A percentile compares a stretch with the other conserved stretches of the same genome.
These are phyloP conservation scores for Lentinula boryana DNA, from an alignment of 768 basidiomycete genomes.

Conservation along the genomic window DNA sequence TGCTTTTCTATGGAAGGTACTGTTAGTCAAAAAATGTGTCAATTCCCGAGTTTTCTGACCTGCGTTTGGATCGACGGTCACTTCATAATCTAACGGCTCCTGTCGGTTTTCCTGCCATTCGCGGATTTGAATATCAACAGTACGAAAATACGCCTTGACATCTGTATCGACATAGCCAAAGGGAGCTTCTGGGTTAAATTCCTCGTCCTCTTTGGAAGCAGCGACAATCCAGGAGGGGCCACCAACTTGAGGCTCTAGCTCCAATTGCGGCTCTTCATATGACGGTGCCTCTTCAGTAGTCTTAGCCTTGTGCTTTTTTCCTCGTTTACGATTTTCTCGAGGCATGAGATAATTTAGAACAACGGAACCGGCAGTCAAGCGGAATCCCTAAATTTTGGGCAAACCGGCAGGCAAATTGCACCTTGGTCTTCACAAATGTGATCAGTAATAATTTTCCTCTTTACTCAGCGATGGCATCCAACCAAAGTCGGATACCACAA, in stretches of 20 bases:
- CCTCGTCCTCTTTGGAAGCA: constrained; percentile 24
- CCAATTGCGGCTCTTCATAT: constrained; percentile 13
- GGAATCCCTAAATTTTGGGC: neutral
- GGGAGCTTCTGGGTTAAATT: constrained; percentile 61
- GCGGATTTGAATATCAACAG: constrained; percentile 80
- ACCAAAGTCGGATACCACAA: constrained; percentile 55
- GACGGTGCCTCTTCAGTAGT: constrained; percentile 20
- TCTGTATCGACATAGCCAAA: constrained; percentile 89
- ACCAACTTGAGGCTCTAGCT: constrained; percentile 23
- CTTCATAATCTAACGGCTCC: constrained; percentile 34
- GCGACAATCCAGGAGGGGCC: constrained; percentile 72
- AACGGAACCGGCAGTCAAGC: neutral
- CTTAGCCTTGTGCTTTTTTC: constrained; percentile 64
- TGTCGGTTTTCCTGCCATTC: constrained; percentile 69
- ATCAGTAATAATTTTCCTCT: neutral
- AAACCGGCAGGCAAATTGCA: neutral
- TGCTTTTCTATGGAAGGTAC: constrained; percentile 47
- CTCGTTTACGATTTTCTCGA: constrained; percentile 68
- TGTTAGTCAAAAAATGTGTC: neutral
- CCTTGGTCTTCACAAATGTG: neutral
- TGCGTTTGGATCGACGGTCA: constrained; percentile 64
- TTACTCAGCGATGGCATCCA: constrained; percentile 21
- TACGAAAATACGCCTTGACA: constrained; percentile 88
- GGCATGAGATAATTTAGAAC: constrained; percentile 41
- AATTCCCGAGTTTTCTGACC: constrained; percentile 30